These are phyloP conservation scores for Agaricus sinodeliciosus DNA, from an alignment of 768 basidiomycete genomes.

Conservation along the genomic window DNA sequence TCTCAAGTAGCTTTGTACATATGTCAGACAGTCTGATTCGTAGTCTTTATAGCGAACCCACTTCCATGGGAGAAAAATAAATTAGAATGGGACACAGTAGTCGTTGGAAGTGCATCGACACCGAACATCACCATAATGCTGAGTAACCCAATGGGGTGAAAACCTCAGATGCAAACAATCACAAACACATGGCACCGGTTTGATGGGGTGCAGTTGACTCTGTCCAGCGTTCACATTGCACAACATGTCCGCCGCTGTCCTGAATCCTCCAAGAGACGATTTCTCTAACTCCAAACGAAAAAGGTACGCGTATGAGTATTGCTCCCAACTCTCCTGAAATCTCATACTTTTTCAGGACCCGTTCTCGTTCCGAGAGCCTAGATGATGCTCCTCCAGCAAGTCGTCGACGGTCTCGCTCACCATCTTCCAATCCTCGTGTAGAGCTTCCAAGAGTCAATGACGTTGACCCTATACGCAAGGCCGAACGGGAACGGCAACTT, in stretches of 20 bases:
- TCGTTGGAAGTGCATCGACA: too few relatives aligned
- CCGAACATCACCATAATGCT: too few relatives aligned
- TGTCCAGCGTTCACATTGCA: constrained; percentile 14
- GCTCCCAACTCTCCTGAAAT: not conserved
- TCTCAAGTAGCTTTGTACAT: too few relatives aligned
- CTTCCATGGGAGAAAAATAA: too few relatives aligned
- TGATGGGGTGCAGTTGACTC: not conserved
- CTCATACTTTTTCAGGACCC: constrained; percentile 32
- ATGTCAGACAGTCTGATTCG: too few relatives aligned
- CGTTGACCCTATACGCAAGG: constrained; percentile 69
- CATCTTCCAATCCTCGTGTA: constrained; percentile 21
- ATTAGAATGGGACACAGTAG: too few relatives aligned
- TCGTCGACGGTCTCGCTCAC: constrained; percentile 40
- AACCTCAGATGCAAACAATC: not conserved
- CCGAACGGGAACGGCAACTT: constrained; percentile 75
- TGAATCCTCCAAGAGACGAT: constrained; percentile 23
- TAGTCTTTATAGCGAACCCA: too few relatives aligned
- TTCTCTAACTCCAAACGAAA: constrained; percentile 39
- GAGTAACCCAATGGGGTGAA: too few relatives aligned
- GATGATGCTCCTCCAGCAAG: constrained; percentile 36
- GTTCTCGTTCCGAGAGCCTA: constrained; percentile 35
- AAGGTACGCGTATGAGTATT: constrained; percentile 26
- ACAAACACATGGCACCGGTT: constrained; percentile 5
- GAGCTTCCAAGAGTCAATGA: constrained; percentile 46
- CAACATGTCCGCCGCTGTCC: constrained; percentile 35